Evolutionary conservation across 2,329 filamentous ascomycete species (phyloP).

Genomic region (Oidium heveae): DNA sequence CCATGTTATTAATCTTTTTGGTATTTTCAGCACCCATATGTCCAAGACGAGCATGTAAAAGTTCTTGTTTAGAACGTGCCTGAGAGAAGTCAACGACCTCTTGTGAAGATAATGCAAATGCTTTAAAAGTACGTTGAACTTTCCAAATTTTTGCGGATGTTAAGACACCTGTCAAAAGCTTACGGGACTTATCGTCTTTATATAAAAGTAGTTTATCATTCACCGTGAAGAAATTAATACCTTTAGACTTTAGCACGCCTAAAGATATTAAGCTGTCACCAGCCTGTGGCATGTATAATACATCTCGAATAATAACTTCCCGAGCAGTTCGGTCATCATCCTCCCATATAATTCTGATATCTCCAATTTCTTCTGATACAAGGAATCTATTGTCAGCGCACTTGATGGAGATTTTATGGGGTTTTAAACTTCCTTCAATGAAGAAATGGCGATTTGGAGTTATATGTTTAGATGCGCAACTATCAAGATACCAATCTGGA

Average conservation of each 20-base stretch:
- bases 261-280: not conserved
- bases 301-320: constrained; percentile 2
- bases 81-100: not conserved
- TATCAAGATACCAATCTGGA: not conserved
- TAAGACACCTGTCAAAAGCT: not conserved
- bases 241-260: not conserved
- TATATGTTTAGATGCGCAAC: not conserved
- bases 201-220: not conserved
- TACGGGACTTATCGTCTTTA: not conserved
- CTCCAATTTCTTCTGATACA: too few relatives aligned
- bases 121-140: not conserved
- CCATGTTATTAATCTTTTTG: not conserved
- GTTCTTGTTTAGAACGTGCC: too few relatives aligned
- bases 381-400: too few relatives aligned
- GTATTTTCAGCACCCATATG: not conserved
- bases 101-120: not conserved
- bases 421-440: not conserved
- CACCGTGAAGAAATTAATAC: not conserved
- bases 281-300: too few relatives aligned
- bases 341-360: too few relatives aligned
- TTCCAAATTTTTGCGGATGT: not conserved
- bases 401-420: too few relatives aligned
- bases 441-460: not conserved
- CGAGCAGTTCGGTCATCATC: too few relatives aligned
- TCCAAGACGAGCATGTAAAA: not conserved